A percentile compares a stretch with the other conserved stretches of the same genome.
Evolutionary conservation across 1,284 basidiomycete species (phyloP).

Genomic region (Quambalaria eucalypti): DNA sequence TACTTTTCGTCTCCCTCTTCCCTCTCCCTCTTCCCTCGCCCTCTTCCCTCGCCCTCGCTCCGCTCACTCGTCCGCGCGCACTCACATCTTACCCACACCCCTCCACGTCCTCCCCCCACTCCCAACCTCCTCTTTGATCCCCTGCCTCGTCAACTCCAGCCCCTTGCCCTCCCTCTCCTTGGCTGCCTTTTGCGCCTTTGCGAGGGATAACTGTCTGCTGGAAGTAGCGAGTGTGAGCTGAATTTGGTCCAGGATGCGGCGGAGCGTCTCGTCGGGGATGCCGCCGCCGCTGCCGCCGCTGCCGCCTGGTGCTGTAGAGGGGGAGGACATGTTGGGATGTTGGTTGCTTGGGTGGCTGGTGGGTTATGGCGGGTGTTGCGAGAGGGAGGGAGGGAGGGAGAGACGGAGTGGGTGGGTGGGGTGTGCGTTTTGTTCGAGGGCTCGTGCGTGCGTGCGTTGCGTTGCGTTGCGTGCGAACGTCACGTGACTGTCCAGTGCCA

Average conservation of each 20-base stretch:
- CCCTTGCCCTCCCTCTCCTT: background rate
- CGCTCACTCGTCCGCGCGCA: no score
- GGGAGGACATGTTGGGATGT: background rate
- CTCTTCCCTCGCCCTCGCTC: background rate
- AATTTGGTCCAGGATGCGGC: background rate
- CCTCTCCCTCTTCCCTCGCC: background rate
- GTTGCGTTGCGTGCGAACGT: no score
- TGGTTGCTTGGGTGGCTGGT: background rate
- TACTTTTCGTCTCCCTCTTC: background rate
- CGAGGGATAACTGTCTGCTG: background rate
- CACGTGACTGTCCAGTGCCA: background rate
- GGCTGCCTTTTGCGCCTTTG: background rate
- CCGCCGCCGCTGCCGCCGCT: no score
- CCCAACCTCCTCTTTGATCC: background rate
- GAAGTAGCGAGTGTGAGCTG: background rate
- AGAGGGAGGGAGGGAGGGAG: background rate
- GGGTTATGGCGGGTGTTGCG: background rate
- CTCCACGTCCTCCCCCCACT: background rate
- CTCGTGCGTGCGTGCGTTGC: background rate
- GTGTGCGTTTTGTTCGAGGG: background rate
- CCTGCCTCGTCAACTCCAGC: background rate
- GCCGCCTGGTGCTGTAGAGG: background rate
- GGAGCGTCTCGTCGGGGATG: background rate
- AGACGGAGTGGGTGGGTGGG: background rate
- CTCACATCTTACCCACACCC: slow-evolving; percentile 1